These are phyloP conservation scores for Rosa persica DNA, from an alignment of 306 rosid genomes.

Conservation along the genomic window DNA sequence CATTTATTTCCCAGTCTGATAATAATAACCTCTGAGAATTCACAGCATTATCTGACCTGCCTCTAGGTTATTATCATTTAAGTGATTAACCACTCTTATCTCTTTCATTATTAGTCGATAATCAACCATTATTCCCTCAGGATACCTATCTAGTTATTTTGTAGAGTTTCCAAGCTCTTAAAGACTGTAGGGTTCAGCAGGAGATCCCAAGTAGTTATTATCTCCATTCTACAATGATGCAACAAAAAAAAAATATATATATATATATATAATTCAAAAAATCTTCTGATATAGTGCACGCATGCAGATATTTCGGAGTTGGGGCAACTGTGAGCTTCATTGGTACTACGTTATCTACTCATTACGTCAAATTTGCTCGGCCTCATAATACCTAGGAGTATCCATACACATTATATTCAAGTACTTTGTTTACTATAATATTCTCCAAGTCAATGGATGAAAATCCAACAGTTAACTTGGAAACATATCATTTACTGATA, in stretches of 20 bases:
- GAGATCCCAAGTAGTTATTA: background rate
- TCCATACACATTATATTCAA: background rate
- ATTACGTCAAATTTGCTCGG: background rate
- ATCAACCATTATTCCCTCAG: background rate
- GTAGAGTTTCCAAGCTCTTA: background rate
- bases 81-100: background rate
- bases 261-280: background rate
- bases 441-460: background rate
- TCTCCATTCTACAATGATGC: background rate
- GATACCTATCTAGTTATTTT: background rate
- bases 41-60: background rate
- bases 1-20: background rate
- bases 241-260: background rate
- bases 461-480: background rate
- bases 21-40: background rate
- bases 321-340: background rate
- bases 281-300: background rate
- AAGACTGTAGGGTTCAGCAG: background rate
- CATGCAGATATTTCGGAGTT: background rate
- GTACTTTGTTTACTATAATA: background rate
- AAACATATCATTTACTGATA: background rate
- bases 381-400: background rate
- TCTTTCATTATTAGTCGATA: background rate
- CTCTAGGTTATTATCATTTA: background rate
- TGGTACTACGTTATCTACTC: background rate